Base-by-base conservation (phyloP, 2,329 filamentous ascomycete species). In the Penicillium decumbens region DNA sequence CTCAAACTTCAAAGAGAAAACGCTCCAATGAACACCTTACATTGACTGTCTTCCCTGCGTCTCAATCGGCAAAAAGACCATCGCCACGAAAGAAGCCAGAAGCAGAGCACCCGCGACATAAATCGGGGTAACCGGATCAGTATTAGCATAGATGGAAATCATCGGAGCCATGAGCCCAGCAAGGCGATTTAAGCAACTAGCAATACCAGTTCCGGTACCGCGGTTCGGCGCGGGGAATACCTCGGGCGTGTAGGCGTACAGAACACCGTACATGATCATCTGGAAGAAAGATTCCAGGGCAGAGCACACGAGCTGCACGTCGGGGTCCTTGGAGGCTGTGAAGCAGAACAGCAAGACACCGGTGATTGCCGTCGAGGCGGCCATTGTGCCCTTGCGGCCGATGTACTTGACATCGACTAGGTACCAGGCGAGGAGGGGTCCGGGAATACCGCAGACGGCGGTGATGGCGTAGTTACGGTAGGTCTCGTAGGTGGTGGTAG, bases 401-500 rank as follows among this genome's bases (percentile, higher is more conserved):
- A 81, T 60, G 56, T 76, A 89, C 63, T 85, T 88, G 37, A 83
- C 72, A 37, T 86, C 78, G 50, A 95, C 88, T 1, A 86, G 82
- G 61, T 80, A 88, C 52, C 84, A 86, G 13, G 85, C 89, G 8
- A 92, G 74, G 18, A 93, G 71, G 41, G 84, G 87, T 20, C 89
- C 89, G 0, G 88, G 89, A 2, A 93, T 82, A 33, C 89, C 88
- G 41, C 84, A 80, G 32, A 89, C 74, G 35, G 85, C 87, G 13
- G 87, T 89, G 66, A 95, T 90, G 66, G 84, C 84, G 67, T 90
- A 92, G 75, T 89, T 89, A 53, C 87, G 84, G 73, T 93, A 95
- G 41, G 70, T 74, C 29, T 71, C 67, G 41, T 67, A 64, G 15
- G 67, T 65, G 10, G 71, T 63, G 18, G 71, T 63, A n/a, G 54